Conservation (phyloP, 75 land plant genomes). For the Pinus albicaulis region DNA sequence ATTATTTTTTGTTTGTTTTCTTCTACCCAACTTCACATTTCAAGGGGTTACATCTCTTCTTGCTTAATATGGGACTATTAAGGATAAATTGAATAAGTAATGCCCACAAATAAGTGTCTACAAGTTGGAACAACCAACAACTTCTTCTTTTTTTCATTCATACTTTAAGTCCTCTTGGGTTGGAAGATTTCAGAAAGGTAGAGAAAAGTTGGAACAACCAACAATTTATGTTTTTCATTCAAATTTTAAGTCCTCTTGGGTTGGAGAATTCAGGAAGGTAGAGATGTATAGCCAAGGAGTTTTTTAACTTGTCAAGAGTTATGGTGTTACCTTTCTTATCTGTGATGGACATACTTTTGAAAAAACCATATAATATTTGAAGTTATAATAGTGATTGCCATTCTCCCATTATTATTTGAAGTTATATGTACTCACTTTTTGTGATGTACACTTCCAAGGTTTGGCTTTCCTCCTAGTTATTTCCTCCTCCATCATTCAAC, state of each 20-base stretch:
- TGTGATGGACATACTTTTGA: neutral
- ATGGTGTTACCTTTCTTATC: neutral
- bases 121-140: neutral
- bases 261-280: too few relatives aligned
- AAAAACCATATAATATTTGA: neutral
- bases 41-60: neutral
- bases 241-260: too few relatives aligned
- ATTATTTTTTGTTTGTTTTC: slow-evolving; percentile 1
- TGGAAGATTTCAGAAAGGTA: neutral
- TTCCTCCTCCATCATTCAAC: too few relatives aligned
- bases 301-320: neutral
- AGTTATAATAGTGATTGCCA: too few relatives aligned
- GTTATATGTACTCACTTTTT: too few relatives aligned
- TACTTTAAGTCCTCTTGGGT: neutral
- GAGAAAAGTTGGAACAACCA: too few relatives aligned
- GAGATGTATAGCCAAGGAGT: neutral
- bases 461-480: too few relatives aligned
- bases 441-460: too few relatives aligned
- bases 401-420: too few relatives aligned
- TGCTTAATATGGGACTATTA: neutral
- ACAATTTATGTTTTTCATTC: too few relatives aligned
- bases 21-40: neutral
- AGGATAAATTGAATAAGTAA: neutral
- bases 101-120: neutral
- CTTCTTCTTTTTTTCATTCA: neutral